Evolutionary conservation across 306 rosid species (phyloP).

Genomic region (Echinosophora koreensis): DNA sequence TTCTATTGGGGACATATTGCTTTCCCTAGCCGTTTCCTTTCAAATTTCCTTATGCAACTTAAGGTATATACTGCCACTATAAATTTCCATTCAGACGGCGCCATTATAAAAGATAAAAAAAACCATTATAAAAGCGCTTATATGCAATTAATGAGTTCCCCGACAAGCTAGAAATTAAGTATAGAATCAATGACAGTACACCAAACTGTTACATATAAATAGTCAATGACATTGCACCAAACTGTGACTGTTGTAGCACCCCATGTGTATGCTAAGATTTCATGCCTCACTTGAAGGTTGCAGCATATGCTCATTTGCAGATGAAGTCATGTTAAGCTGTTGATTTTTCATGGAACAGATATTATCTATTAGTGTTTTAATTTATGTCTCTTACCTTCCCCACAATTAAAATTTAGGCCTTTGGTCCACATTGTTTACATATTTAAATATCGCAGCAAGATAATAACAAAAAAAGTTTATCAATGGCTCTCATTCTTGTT

Average conservation of each 20-base stretch:
- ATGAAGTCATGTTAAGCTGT: conserved; percentile 1
- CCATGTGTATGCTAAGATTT: conserved; percentile 53
- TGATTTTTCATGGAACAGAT: conserved; percentile 15
- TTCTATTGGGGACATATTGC: conserved; percentile 10
- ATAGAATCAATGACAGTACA: conserved; percentile 28
- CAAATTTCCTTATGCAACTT: conserved; percentile 28
- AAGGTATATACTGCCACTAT: neutral
- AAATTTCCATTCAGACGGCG: conserved; percentile 39
- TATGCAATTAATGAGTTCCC: conserved; percentile 31
- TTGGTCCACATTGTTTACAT: conserved; percentile 11
- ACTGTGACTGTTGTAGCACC: conserved; percentile 17
- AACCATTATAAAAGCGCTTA: no score
- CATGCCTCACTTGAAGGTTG: conserved; percentile 46
- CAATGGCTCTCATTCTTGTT: neutral
- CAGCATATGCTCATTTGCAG: conserved; percentile 37
- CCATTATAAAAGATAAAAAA: conserved; percentile 25
- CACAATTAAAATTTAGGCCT: neutral
- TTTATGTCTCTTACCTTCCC: neutral
- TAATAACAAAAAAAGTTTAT: neutral
- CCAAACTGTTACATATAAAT: conserved; percentile 8
- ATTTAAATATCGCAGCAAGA: neutral
- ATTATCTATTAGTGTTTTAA: neutral
- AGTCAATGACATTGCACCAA: conserved; percentile 16
- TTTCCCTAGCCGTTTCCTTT: neutral
- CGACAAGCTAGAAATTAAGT: conserved; percentile 39